Conservation (phyloP, 2,329 filamentous ascomycete genomes). For the Penicillium capsulatum region DNA sequence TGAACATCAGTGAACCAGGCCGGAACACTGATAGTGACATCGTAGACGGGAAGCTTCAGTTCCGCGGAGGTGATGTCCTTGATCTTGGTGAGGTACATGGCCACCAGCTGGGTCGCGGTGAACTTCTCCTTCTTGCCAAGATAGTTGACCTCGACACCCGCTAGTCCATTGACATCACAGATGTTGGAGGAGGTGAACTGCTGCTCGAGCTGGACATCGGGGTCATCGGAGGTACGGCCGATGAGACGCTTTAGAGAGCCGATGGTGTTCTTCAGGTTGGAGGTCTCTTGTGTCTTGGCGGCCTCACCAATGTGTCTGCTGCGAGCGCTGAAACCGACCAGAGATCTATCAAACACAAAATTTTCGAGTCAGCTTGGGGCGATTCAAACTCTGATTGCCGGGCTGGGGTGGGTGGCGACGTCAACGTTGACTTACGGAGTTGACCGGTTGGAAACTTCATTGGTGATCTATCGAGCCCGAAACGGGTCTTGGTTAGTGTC, state of each 20-base stretch:
- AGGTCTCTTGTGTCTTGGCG: slow-evolving; percentile 98
- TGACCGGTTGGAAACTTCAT: slow-evolving; percentile 97
- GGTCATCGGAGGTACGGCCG: slow-evolving; percentile 80
- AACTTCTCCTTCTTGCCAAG: slow-evolving; percentile 93
- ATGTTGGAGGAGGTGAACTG: slow-evolving; percentile 81
- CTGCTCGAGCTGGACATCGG: slow-evolving; percentile 90
- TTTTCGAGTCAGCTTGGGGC: slow-evolving; percentile 16
- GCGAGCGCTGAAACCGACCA: slow-evolving; percentile 94
- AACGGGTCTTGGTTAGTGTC: slow-evolving; percentile 9
- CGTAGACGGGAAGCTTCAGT: slow-evolving; percentile 84
- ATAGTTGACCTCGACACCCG: slow-evolving; percentile 90
- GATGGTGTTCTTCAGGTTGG: slow-evolving; percentile 99
- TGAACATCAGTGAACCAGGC: slow-evolving; percentile 97
- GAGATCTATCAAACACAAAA: slow-evolving; percentile 55
- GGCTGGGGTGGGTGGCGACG: slow-evolving; percentile 14
- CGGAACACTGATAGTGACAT: slow-evolving; percentile 90
- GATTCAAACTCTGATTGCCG: slow-evolving; percentile 3
- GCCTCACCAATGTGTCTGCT: slow-evolving; percentile 89
- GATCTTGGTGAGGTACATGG: slow-evolving; percentile 95
- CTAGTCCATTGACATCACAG: slow-evolving; percentile 87
- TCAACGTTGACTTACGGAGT: slow-evolving; percentile 85
- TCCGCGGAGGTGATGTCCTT: slow-evolving; percentile 82
- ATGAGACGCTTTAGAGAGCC: slow-evolving; percentile 85
- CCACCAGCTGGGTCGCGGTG: slow-evolving; percentile 86
- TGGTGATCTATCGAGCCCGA: slow-evolving; percentile 68